Conservation (phyloP, 1,284 basidiomycete species). For the Leccinum pachyderme region DNA sequence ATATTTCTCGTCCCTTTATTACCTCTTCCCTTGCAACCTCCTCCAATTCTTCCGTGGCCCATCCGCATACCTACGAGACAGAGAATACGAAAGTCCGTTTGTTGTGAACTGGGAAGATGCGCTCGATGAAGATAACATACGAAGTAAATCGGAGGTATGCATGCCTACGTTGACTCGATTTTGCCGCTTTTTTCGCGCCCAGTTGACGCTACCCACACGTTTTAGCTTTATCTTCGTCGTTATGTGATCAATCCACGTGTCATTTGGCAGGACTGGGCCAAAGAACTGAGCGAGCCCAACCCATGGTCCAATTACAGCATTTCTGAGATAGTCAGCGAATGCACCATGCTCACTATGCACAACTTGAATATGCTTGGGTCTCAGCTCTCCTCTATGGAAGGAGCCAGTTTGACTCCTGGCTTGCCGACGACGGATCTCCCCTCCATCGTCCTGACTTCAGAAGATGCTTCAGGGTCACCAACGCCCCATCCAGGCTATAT, state of each 20-base stretch:
- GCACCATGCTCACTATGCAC: conserved; percentile 65
- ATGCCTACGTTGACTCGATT: background rate
- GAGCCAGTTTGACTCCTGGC: conserved; percentile 3
- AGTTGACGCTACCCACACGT: conserved; percentile 7
- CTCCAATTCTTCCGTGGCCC: conserved; percentile 74
- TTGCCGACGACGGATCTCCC: conserved; percentile 2
- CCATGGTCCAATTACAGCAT: conserved; percentile 70
- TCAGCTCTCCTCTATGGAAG: conserved; percentile 27
- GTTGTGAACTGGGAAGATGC: conserved; percentile 60
- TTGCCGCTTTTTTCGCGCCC: background rate
- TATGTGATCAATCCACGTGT: conserved; percentile 75
- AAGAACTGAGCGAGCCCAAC: conserved; percentile 62
- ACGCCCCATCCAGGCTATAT: conserved; percentile 29
- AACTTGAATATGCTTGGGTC: conserved; percentile 42
- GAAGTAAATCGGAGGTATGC: conserved; percentile 62
- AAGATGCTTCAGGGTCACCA: conserved; percentile 19
- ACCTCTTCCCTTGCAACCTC: conserved; percentile 84
- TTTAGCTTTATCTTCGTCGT: conserved; percentile 64
- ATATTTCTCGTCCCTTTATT: conserved; percentile 81
- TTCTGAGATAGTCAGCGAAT: conserved; percentile 68
- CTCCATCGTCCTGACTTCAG: conserved; percentile 12
- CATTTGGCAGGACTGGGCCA: conserved; percentile 59
- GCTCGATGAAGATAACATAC: conserved; percentile 69
- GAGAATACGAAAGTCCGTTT: conserved; percentile 53
- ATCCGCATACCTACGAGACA: conserved; percentile 55